Base-by-base conservation (phyloP, 2,329 filamentous ascomycete species). In the Fusarium sterilihyphosum region DNA sequence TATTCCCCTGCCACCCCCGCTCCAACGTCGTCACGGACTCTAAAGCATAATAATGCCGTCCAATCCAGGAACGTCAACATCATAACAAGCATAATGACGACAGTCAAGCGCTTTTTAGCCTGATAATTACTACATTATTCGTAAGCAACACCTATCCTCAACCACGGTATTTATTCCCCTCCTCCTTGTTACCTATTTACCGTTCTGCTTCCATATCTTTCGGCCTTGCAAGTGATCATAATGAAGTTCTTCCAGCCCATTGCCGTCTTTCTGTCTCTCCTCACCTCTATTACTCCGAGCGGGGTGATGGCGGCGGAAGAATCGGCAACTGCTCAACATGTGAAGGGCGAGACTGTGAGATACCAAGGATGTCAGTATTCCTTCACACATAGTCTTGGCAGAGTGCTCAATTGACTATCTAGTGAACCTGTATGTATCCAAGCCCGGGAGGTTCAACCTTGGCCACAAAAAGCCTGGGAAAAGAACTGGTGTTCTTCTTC, bases 401-500 rank as follows among this genome's bases (percentile, higher is more conserved):
- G 33, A 20, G 18, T 5, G 5, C 1, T 26, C 57, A 49, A 47
- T n/a, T 11, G 8, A n/a, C 9, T 8, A 13, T 18, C 12, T 22
- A 73, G 70, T 73, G 22, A 66, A 37, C 7, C 22, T 73, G 2
- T 73, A 73, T 43, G 56, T 73, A 4, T 57, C 70, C 10, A 73
- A 70, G 18, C 70, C 70, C 2, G 43, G 50, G 2, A 50, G 33
- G 16, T 61, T 40, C 13, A 53, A 53, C 1, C 9, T 67, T 5
- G 68, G 67, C 4, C 37, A 61, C 12, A 58, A 58, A 5, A 70
- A 38, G 22, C 65, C 54, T 2, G 66, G 65, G 0, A 70, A 46
- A 8, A 49, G 38, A 13, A 61, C 50, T 8, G 72, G 67, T 8
- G 72, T 74, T 7, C 29, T 74, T 31, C 41, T 73, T 22, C 35